phyloP scores from a whole-genome alignment of 768 basidiomycete species.

The Exsudoporus frostii region DNA sequence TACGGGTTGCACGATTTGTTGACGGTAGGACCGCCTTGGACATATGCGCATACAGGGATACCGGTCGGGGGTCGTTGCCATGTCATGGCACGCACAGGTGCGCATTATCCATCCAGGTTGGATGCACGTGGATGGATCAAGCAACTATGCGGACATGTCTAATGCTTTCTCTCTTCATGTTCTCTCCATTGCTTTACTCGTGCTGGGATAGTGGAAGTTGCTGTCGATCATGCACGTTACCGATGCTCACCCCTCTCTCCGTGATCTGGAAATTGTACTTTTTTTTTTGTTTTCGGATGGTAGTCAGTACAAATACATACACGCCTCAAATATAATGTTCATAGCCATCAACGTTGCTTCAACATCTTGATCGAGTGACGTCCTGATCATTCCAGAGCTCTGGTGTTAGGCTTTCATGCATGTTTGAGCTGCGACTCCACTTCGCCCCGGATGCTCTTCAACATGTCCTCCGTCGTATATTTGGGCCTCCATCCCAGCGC shows the following conservation, averaged over 20 bases:
- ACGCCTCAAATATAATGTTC: not conserved
- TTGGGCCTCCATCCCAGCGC: slow-evolving; percentile 23
- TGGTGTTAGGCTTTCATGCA: not conserved
- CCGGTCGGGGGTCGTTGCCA: not conserved
- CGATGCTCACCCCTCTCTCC: not conserved
- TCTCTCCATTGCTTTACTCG: not conserved
- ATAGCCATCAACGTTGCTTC: not conserved
- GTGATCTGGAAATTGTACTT: slow-evolving; percentile 5
- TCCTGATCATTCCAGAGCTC: too few relatives aligned
- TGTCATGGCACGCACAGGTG: not conserved
- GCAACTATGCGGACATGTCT: not conserved
- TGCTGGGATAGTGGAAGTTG: not conserved
- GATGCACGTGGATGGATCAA: slow-evolving; percentile 1
- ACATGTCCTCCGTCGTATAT: slow-evolving; percentile 26
- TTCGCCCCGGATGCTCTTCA: slow-evolving; percentile 12
- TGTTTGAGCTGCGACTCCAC: slow-evolving; percentile 7
- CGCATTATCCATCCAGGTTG: not conserved
- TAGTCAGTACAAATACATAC: slow-evolving; percentile 10
- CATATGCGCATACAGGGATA: not conserved
- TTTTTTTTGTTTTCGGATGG: slow-evolving; percentile 3
- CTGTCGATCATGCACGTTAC: not conserved
- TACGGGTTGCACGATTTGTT: slow-evolving; percentile 40
- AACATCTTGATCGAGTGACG: too few relatives aligned
- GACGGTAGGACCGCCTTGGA: not conserved
- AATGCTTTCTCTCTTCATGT: not conserved